Percentiles rank a stretch among this genome's conserved stretches.
Evolutionary conservation across 139 green algal species (phyloP).

Genomic region (Chlamydomonas schloesseri): DNA sequence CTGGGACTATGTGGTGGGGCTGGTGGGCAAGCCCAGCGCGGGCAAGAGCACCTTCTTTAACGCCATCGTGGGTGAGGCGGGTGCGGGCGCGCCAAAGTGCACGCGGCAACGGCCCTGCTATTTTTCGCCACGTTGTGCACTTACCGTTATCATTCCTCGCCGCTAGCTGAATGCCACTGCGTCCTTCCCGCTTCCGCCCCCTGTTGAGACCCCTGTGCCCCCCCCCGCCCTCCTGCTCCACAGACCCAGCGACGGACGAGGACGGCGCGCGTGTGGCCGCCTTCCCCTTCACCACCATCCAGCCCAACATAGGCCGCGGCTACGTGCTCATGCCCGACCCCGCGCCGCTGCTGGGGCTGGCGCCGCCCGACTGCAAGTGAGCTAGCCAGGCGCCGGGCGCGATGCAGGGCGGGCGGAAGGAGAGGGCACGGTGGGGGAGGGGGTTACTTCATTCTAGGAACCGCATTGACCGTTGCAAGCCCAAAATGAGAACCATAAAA

Average conservation of each 20-base stretch:
- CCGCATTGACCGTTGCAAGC: neutral
- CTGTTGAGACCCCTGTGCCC: too few species aligned
- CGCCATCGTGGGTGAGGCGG: constrained; percentile 40
- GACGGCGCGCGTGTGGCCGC: constrained; percentile 58
- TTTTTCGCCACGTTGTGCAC: too few species aligned
- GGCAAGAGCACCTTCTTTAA: constrained; percentile 69
- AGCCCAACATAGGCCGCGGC: constrained; percentile 59
- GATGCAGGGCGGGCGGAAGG: too few species aligned
- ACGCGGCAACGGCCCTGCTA: too few species aligned
- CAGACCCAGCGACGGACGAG: constrained; percentile 50
- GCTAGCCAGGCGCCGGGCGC: too few species aligned
- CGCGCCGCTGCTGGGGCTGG: constrained; percentile 45
- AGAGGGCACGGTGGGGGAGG: neutral
- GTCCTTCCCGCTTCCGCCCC: too few species aligned
- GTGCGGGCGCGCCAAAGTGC: too few species aligned
- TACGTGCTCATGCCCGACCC: constrained; percentile 57
- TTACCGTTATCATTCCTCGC: too few species aligned
- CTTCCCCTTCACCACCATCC: constrained; percentile 74
- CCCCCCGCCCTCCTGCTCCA: neutral
- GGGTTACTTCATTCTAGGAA: neutral
- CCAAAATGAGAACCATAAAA: too few species aligned
- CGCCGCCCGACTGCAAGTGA: neutral
- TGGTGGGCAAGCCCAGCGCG: constrained; percentile 55
- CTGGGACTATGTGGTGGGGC: constrained; percentile 62
- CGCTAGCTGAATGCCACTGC: too few species aligned